phyloP scores from a whole-genome alignment of 2,329 filamentous ascomycete species.

The Thermoascus crustaceus region DNA sequence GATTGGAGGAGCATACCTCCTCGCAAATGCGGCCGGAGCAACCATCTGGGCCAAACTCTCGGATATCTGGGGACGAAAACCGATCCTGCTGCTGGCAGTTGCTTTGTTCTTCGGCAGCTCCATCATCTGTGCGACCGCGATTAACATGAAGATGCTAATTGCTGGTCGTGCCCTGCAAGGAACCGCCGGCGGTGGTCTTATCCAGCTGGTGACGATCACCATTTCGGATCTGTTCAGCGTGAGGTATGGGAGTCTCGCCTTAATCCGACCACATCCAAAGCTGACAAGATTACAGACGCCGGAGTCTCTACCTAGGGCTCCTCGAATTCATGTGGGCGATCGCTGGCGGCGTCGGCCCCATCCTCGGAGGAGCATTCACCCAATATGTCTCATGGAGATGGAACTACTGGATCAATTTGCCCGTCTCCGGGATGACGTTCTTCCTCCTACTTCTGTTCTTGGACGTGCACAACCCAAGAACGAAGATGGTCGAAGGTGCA shows the following conservation, averaged over 20 bases:
- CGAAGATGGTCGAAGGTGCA: conserved; percentile 41
- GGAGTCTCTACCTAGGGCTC: conserved; percentile 44
- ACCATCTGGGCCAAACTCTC: conserved; percentile 62
- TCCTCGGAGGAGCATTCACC: conserved; percentile 25
- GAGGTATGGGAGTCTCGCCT: no score
- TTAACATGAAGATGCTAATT: conserved; percentile 46
- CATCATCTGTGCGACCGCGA: conserved; percentile 42
- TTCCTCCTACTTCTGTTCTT: conserved; percentile 45
- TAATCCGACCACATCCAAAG: background rate
- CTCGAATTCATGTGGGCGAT: conserved; percentile 49
- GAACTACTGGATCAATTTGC: conserved; percentile 50
- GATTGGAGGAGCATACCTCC: conserved; percentile 67
- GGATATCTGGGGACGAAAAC: conserved; percentile 52
- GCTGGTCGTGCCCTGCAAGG: conserved; percentile 48
- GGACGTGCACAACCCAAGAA: conserved; percentile 49
- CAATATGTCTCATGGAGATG: conserved; percentile 43
- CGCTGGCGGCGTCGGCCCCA: conserved; percentile 35
- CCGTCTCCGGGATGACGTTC: conserved; percentile 43
- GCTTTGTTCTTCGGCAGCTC: conserved; percentile 43
- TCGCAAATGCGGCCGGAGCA: conserved; percentile 58
- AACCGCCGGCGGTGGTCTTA: conserved; percentile 45
- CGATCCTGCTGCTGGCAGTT: conserved; percentile 43
- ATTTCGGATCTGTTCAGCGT: conserved; percentile 50
- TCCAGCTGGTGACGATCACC: conserved; percentile 46
- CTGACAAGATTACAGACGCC: conserved; percentile 22